Evolutionary conservation across 1,139 yeast genomes (phyloP), one percentile per base, ranked within the genome.

Genomic region (Yamadazyma blattariae): DNA sequence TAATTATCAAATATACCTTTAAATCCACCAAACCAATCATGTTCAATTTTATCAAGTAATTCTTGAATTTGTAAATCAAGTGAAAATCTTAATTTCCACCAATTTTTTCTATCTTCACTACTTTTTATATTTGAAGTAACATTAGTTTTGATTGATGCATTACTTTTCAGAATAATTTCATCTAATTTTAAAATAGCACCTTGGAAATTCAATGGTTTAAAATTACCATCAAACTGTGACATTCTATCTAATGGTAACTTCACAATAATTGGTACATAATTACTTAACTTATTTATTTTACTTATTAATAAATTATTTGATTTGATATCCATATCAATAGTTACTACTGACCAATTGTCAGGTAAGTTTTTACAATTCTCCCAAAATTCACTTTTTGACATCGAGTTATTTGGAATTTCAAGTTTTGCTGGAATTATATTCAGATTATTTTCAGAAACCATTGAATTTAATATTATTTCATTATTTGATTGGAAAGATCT

Each of bases 11-110:
- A 82, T 2, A 86, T 50, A 0, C 90, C 82, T 29, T 62, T 61
- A 44, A 88, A 84, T 0, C 95, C 95, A n/a, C 95, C 90, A 30
- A 90, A 57, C 95, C 96, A 88, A 39, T 66, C 63, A 20, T 60
- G 56, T 43, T 88, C 92, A 12, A 87, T 74, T 27, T 66, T 67
- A 2, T 58, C 56, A n/a, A 90, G 55, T n/a, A 89, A 54, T 4
- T 57, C 60, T 34, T 71, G 61, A 38, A 90, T 52, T 34, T 71
- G 59, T 16, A 64, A 58, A 54, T 90, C 96, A 17, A 89, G 61
- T 0, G 61, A 61, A 40, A 77, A 78, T 34, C 97, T 63, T 25
- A 67, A 61, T 33, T 69, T 69, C 96, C 97, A 92, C 96, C 97
- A 90, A 6, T 61, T 50, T 30, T 71, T 73, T 38, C 92, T 68